Conservation (phyloP, 208 protist species). For the Trypanosoma avium region DNA sequence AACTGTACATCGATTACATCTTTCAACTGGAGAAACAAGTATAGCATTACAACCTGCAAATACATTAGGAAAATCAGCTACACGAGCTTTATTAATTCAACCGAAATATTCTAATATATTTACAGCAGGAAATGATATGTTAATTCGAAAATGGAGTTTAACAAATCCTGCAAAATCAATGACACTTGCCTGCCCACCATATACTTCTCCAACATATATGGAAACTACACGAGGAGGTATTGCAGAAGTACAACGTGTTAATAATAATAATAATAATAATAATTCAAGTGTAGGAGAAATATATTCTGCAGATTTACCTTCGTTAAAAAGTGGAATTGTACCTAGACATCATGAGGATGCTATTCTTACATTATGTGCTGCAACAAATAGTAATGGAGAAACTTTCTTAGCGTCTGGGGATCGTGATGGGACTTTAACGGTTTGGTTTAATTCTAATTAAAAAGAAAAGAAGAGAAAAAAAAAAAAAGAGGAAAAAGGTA, state of each 20-base stretch:
- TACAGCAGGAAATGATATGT: constrained; percentile 66
- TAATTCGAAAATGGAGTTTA: constrained; percentile 57
- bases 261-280: not conserved
- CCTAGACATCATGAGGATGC: constrained; percentile 57
- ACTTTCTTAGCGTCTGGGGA: constrained; percentile 46
- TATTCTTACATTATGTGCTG: constrained; percentile 52
- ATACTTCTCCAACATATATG: constrained; percentile 34
- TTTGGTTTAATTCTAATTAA: constrained; percentile 54
- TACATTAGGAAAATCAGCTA: constrained; percentile 9
- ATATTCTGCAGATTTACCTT: not conserved
- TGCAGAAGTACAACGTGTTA: constrained; percentile 9
- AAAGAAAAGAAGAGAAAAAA: constrained; percentile 7
- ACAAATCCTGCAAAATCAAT: constrained; percentile 30
- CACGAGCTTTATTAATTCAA: constrained; percentile 49
- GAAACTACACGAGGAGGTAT: constrained; percentile 5
- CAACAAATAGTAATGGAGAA: constrained; percentile 9
- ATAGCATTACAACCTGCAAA: constrained; percentile 25
- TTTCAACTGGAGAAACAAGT: constrained; percentile 19
- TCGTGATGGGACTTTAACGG: constrained; percentile 54
- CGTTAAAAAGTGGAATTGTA: not conserved
- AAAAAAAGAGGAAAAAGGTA: constrained; percentile 1
- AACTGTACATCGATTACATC: constrained; percentile 21
- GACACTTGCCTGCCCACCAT: constrained; percentile 40
- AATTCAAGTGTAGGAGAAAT: not conserved
- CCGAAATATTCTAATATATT: constrained; percentile 43